phyloP scores from a whole-genome alignment of 2,329 filamentous ascomycete species.

The Colletotrichum tabaci region DNA sequence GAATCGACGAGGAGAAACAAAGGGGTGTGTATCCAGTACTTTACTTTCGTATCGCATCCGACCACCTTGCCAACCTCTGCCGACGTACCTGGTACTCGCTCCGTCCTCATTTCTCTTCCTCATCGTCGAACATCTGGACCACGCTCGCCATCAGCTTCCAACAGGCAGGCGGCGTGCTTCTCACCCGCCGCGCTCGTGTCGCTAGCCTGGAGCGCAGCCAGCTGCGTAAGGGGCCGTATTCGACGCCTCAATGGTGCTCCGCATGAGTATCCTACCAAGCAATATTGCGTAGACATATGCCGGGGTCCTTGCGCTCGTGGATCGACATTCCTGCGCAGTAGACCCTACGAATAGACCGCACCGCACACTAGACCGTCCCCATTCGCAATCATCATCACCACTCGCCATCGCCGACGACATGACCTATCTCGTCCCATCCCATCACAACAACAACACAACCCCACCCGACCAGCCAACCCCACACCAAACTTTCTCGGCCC shows the following conservation, averaged over 20 bases:
- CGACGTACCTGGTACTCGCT: not conserved
- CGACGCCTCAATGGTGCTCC: not conserved
- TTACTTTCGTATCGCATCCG: not conserved
- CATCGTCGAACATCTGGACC: not conserved
- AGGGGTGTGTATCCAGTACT: not conserved
- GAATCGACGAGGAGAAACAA: not conserved
- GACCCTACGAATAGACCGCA: not conserved
- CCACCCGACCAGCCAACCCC: conserved; percentile 24
- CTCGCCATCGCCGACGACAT: conserved; percentile 14
- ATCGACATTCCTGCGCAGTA: not conserved
- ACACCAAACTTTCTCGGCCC: conserved; percentile 34
- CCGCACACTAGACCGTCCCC: not conserved
- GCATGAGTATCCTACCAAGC: not conserved
- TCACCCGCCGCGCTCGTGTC: not conserved
- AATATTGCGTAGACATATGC: not conserved
- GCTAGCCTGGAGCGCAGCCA: not conserved
- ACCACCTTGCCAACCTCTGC: not conserved
- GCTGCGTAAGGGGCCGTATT: not conserved
- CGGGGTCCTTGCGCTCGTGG: not conserved
- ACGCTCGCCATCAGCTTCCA: not conserved
- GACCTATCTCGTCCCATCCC: conserved; percentile 15
- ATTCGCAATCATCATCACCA: not conserved
- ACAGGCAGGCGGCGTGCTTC: not conserved
- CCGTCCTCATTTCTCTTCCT: not conserved
- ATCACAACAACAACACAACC: conserved; percentile 1